Percentiles rank a stretch among this genome's conserved stretches.
phyloP scores from a whole-genome alignment of 305 asterid genomes.

The Fraxinus nigra region DNA sequence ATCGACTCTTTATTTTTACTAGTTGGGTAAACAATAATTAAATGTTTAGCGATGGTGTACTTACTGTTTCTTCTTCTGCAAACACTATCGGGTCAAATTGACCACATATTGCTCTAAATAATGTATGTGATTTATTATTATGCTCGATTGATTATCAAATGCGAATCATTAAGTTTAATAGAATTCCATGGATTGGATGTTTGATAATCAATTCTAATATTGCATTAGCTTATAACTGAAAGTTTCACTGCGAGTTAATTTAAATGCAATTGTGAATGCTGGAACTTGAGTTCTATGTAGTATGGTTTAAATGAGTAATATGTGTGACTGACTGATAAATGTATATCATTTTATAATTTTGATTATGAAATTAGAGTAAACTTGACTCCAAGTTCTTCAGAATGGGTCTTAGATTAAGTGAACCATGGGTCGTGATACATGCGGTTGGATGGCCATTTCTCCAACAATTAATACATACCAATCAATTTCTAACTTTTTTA shows the following conservation, averaged over 20 bases:
- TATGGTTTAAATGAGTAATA: not conserved
- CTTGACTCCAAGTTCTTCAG: not conserved
- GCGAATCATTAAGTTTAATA: not conserved
- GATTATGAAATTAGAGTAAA: not conserved
- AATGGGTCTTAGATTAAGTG: constrained; percentile 8
- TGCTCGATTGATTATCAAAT: not conserved
- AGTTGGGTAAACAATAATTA: not conserved
- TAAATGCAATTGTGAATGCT: not conserved
- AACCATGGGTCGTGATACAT: not conserved
- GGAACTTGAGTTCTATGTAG: not conserved
- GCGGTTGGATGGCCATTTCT: not conserved
- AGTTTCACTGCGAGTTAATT: not conserved
- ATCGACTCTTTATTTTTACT: not conserved
- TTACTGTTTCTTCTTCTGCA: not conserved
- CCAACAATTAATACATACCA: not conserved
- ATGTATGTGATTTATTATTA: not conserved
- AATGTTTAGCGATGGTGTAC: not conserved
- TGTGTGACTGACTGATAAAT: not conserved
- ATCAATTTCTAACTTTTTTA: not conserved
- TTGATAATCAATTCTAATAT: not conserved
- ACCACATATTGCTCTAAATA: not conserved
- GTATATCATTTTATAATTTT: not conserved
- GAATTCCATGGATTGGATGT: not conserved
- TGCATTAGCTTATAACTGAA: not conserved
- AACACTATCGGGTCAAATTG: not conserved